These are phyloP conservation scores for Populus pruinosa DNA, from an alignment of 345 rosid species.

Conservation along the genomic window DNA sequence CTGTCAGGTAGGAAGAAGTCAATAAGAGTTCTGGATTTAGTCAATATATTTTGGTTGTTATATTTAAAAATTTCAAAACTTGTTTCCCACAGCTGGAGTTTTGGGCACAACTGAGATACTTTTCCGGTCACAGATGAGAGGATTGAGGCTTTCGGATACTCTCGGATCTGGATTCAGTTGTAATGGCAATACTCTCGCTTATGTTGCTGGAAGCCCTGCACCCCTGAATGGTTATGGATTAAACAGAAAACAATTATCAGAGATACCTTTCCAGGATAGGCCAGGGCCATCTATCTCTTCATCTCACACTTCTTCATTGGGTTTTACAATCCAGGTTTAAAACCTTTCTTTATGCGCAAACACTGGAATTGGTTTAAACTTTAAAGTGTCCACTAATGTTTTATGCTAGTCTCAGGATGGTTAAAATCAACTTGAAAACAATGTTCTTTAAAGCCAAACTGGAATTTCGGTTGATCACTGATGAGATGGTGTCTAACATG, in stretches of 20 bases:
- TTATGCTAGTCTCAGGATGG: too few relatives aligned
- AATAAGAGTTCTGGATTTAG: background rate
- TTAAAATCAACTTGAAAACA: too few relatives aligned
- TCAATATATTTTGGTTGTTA: background rate
- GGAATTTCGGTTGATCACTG: too few relatives aligned
- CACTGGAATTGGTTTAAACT: background rate
- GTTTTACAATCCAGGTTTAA: conserved; percentile 45
- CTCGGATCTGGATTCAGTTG: conserved; percentile 45
- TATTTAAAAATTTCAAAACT: background rate
- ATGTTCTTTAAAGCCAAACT: too few relatives aligned
- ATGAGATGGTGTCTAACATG: too few relatives aligned
- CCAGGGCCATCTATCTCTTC: conserved; percentile 48
- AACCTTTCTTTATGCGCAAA: background rate
- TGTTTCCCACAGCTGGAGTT: conserved; percentile 35
- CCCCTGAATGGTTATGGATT: conserved; percentile 41
- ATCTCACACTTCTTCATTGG: conserved; percentile 36
- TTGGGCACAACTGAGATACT: conserved; percentile 44
- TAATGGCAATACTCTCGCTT: conserved; percentile 43
- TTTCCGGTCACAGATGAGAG: conserved; percentile 41
- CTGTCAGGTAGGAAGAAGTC: conserved; percentile 30
- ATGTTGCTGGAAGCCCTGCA: conserved; percentile 39
- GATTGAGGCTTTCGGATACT: conserved; percentile 33
- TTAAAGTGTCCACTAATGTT: too few relatives aligned
- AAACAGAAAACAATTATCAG: conserved; percentile 24
- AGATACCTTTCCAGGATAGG: conserved; percentile 28